Evolutionary conservation across 2,329 filamentous ascomycete genomes (phyloP).

Genomic region (Thermomyces lanuginosus): DNA sequence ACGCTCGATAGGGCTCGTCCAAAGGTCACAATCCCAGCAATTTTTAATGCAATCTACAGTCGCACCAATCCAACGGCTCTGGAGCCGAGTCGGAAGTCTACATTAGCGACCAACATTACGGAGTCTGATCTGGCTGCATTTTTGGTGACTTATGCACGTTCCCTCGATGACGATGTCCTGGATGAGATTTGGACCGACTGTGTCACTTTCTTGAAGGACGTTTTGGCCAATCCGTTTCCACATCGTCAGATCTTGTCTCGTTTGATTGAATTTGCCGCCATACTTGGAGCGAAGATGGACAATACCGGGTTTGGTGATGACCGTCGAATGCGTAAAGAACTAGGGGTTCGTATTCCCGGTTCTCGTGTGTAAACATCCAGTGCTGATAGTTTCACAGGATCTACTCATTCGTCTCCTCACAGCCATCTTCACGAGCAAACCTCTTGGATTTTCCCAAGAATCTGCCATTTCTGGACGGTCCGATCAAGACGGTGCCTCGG

Average conservation of each 20-base stretch:
- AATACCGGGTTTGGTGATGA: conserved; percentile 97
- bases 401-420: conserved; percentile 74
- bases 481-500: conserved; percentile 23
- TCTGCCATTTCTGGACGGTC: conserved; percentile 25
- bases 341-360: conserved; percentile 49
- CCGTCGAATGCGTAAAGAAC: conserved; percentile 72
- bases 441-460: conserved; percentile 54
- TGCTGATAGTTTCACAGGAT: conserved; percentile 42
- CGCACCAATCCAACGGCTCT: conserved; percentile 71
- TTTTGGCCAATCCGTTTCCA: conserved; percentile 84
- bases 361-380: conserved; percentile 38
- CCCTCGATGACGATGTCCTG: conserved; percentile 89
- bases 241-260: conserved; percentile 79
- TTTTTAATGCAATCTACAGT: conserved; percentile 93
- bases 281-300: conserved; percentile 86
- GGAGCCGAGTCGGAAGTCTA: conserved; percentile 67
- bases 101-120: conserved; percentile 66
- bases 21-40: conserved; percentile 77
- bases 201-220: conserved; percentile 73
- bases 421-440: conserved; percentile 84
- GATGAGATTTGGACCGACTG: conserved; percentile 98
- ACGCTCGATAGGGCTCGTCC: conserved; percentile 82
- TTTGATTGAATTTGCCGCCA: conserved; percentile 73
- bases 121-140: conserved; percentile 79
- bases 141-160: conserved; percentile 73